A percentile compares a stretch with the other conserved stretches of the same genome.
Conservation (phyloP, 2,329 filamentous ascomycete genomes). For the Fusarium torreyae region DNA sequence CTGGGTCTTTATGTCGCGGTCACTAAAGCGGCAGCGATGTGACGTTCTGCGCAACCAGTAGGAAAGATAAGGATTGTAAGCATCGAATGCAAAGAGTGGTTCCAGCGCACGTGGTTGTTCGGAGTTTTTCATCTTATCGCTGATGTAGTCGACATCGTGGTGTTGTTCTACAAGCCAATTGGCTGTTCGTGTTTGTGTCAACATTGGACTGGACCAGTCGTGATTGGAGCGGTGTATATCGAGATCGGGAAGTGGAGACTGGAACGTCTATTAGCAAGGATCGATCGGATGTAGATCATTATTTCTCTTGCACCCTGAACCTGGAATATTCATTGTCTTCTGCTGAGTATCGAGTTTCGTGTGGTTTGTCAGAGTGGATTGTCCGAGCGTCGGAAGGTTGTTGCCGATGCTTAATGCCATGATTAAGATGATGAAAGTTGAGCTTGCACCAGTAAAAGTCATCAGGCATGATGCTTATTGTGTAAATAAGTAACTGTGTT, state of each 20-base stretch:
- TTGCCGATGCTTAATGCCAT: too few relatives aligned
- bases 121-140: not conserved
- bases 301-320: not conserved
- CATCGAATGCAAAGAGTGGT: constrained; percentile 33
- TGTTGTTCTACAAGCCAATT: constrained; percentile 18
- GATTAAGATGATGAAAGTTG: too few relatives aligned
- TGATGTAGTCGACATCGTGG: constrained; percentile 23
- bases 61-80: constrained; percentile 23
- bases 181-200: constrained; percentile 7
- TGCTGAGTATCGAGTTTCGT: not conserved
- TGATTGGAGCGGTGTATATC: constrained; percentile 25
- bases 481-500: too few relatives aligned
- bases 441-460: too few relatives aligned
- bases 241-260: constrained; percentile 15
- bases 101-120: constrained; percentile 28
- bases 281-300: not conserved
- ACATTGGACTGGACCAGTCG: not conserved
- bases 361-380: too few relatives aligned
- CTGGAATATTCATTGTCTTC: not conserved
- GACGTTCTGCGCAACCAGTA: constrained; percentile 20
- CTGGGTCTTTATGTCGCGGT: constrained; percentile 16
- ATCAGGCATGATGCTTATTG: too few relatives aligned
- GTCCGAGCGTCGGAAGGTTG: too few relatives aligned
- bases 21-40: constrained; percentile 34
- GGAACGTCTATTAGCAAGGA: not conserved